Evolutionary conservation across 345 rosid species (phyloP).

Genomic region (Luvunga scandens): DNA sequence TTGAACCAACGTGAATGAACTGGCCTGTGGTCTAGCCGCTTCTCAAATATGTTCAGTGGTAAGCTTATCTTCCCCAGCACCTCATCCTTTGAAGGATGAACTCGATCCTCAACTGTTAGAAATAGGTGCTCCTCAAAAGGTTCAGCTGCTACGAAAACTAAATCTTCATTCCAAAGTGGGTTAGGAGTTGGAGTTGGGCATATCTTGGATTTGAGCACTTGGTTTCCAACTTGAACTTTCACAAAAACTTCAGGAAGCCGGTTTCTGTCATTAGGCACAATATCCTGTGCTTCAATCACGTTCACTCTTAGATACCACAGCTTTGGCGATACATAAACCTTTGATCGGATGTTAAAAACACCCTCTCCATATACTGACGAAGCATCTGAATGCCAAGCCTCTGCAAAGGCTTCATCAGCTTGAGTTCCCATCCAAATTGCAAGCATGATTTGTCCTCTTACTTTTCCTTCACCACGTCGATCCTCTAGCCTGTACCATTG

Average conservation of each 20-base stretch:
- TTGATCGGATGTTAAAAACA: constrained; percentile 56
- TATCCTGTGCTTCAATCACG: constrained; percentile 88
- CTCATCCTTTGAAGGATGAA: constrained; percentile 64
- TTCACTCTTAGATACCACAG: constrained; percentile 83
- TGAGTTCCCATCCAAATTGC: constrained; percentile 98
- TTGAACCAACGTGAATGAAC: constrained; percentile 88
- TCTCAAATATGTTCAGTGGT: constrained; percentile 57
- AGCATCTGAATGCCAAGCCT: constrained; percentile 80
- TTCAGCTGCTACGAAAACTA: constrained; percentile 89
- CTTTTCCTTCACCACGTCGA: constrained; percentile 64
- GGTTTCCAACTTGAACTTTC: constrained; percentile 78
- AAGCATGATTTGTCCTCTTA: constrained; percentile 79
- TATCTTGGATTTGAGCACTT: constrained; percentile 57
- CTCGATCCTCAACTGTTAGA: constrained; percentile 64
- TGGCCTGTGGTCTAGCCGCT: constrained; percentile 79
- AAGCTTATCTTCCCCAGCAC: constrained; percentile 60
- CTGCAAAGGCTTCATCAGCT: constrained; percentile 89
- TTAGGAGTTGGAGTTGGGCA: constrained; percentile 47
- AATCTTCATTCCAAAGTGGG: constrained; percentile 81
- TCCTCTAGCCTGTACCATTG: constrained; percentile 86
- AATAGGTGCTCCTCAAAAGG: constrained; percentile 84
- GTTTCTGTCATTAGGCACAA: constrained; percentile 56
- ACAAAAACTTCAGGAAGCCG: constrained; percentile 70
- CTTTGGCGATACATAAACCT: constrained; percentile 84
- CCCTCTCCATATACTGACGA: constrained; percentile 71